Percentiles rank a stretch among this genome's conserved stretches.
Conservation (phyloP, 257 asterid species). For the Ehretia macrophylla region DNA sequence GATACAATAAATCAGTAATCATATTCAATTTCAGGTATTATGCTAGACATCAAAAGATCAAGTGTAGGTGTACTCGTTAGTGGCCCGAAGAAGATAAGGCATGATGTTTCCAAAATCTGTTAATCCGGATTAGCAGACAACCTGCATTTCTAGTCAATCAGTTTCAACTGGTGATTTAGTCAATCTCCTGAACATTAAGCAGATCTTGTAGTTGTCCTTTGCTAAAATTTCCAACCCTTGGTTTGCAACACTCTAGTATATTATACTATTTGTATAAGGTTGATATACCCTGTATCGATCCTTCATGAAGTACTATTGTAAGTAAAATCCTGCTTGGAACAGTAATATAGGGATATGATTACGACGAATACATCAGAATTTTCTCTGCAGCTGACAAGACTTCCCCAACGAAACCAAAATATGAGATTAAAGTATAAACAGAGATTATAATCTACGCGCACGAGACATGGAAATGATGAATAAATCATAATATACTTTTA, state of each 20-base stretch:
- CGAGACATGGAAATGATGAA: neutral
- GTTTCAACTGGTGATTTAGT: constrained; percentile 81
- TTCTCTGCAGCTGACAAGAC: neutral
- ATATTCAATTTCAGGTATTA: constrained; percentile 31
- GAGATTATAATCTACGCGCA: neutral
- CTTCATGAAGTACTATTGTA: neutral
- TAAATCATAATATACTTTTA: neutral
- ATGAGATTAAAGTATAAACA: too few species aligned
- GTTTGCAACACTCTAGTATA: too few species aligned
- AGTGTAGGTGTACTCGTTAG: constrained; percentile 72
- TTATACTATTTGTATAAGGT: too few species aligned
- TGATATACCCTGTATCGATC: too few species aligned
- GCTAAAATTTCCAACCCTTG: neutral
- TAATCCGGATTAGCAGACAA: constrained; percentile 54
- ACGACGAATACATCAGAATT: too few species aligned
- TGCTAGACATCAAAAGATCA: constrained; percentile 61
- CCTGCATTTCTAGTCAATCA: constrained; percentile 71
- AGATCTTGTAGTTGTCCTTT: neutral
- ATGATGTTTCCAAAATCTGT: constrained; percentile 83
- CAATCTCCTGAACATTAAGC: constrained; percentile 1
- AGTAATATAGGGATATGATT: neutral
- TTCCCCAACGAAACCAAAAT: neutral
- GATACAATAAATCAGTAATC: neutral
- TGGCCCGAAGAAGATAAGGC: constrained; percentile 80
- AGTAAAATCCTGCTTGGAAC: neutral